Evolutionary conservation across 2,329 filamentous ascomycete genomes (phyloP).

Genomic region (Hypoxylon sp.): DNA sequence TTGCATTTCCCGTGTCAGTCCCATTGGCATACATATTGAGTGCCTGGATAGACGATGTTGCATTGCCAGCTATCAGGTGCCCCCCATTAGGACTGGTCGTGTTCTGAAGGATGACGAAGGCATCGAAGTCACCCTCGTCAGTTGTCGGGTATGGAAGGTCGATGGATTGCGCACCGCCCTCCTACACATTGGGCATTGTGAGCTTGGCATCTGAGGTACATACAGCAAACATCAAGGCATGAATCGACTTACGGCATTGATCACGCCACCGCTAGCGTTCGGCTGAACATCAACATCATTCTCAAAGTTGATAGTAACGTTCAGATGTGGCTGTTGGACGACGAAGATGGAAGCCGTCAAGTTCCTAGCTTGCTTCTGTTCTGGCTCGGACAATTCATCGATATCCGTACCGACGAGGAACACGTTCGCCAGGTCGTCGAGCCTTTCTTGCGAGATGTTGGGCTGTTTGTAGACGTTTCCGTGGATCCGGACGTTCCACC

Average conservation of each 20-base stretch:
- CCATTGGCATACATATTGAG: conserved; percentile 78
- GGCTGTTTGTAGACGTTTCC: conserved; percentile 88
- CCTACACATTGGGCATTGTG: conserved; percentile 45
- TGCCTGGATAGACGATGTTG: conserved; percentile 74
- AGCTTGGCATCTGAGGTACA: not conserved
- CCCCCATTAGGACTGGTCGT: conserved; percentile 65
- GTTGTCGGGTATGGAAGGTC: conserved; percentile 77
- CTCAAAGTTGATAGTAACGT: conserved; percentile 73
- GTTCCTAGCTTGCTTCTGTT: conserved; percentile 79
- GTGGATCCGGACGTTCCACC: conserved; percentile 83
- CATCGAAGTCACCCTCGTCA: conserved; percentile 78
- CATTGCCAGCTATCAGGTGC: conserved; percentile 73
- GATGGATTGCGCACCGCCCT: conserved; percentile 74
- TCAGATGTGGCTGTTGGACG: conserved; percentile 77
- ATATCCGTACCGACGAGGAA: conserved; percentile 78
- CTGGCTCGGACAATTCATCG: conserved; percentile 67
- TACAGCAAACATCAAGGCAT: not conserved
- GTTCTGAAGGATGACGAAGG: conserved; percentile 75
- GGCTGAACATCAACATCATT: conserved; percentile 64
- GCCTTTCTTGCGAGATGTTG: conserved; percentile 73
- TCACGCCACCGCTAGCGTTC: conserved; percentile 68
- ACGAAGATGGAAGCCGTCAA: conserved; percentile 80
- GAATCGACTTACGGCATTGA: conserved; percentile 55
- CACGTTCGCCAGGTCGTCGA: conserved; percentile 77
- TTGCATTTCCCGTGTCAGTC: conserved; percentile 77